Conservation (phyloP, 2,329 filamentous ascomycete species). For the Paramyrothecium roridum region DNA sequence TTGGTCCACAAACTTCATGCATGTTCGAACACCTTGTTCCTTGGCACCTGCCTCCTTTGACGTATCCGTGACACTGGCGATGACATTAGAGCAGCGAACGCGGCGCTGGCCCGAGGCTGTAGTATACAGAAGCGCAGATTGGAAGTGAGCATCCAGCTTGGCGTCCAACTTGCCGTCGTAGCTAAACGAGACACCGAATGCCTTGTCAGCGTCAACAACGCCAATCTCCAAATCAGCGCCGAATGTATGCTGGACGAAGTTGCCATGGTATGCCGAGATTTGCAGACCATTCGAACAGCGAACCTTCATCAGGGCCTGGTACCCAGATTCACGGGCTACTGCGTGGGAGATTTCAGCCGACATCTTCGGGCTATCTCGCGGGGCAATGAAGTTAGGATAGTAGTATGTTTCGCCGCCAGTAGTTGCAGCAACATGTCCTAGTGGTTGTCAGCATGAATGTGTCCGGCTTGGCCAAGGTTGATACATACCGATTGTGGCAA, state of each 20-base stretch:
- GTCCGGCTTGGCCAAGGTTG: not conserved
- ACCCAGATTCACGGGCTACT: conserved; percentile 86
- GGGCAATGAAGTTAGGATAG: conserved; percentile 92
- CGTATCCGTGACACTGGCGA: conserved; percentile 82
- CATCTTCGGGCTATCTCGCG: conserved; percentile 80
- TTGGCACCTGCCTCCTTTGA: conserved; percentile 34
- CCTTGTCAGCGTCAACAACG: conserved; percentile 88
- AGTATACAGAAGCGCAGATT: conserved; percentile 91
- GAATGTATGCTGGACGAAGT: conserved; percentile 94
- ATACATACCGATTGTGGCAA: conserved; percentile 76
- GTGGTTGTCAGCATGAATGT: not conserved
- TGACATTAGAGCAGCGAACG: conserved; percentile 89
- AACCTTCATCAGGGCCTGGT: conserved; percentile 96
- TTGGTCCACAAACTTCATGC: conserved; percentile 92
- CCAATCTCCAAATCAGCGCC: conserved; percentile 94
- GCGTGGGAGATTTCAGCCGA: conserved; percentile 82
- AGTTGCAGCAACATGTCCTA: conserved; percentile 77
- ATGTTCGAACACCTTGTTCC: conserved; percentile 65
- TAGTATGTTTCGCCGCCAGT: conserved; percentile 97
- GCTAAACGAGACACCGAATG: conserved; percentile 83
- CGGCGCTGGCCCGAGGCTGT: conserved; percentile 84
- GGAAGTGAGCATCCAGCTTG: conserved; percentile 96
- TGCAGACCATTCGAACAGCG: conserved; percentile 96
- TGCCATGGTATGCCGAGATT: conserved; percentile 90
- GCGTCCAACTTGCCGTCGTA: conserved; percentile 98